Conservation (phyloP, 331 rosid species). For the Cydonia oblonga region DNA sequence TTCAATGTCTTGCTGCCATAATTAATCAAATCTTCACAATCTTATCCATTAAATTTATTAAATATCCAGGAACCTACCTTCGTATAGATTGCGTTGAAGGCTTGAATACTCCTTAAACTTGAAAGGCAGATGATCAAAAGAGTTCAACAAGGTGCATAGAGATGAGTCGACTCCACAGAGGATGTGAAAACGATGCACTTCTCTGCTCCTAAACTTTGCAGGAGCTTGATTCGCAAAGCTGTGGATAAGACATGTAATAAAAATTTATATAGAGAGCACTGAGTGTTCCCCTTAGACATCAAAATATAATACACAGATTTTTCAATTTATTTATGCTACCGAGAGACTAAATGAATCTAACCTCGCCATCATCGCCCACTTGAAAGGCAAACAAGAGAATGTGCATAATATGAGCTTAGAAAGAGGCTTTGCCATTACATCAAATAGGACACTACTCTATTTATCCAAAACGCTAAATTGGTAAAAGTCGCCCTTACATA, state of each 20-base stretch:
- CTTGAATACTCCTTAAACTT: constrained; percentile 81
- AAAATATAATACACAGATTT: neutral
- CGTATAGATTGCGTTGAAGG: constrained; percentile 66
- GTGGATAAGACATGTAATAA: no score
- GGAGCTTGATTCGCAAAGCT: constrained; percentile 68
- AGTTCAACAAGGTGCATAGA: constrained; percentile 65
- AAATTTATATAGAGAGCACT: no score
- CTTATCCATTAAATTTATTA: neutral
- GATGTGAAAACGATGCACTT: constrained; percentile 82
- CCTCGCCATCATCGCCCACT: neutral
- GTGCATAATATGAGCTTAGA: neutral
- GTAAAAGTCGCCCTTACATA: neutral
- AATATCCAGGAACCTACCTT: constrained; percentile 37
- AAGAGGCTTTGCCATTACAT: no score
- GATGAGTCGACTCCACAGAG: constrained; percentile 90
- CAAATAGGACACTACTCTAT: no score
- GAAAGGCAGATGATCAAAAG: constrained; percentile 46
- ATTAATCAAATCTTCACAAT: constrained; percentile 10
- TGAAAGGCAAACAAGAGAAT: neutral
- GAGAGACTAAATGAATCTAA: neutral
- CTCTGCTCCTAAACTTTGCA: constrained; percentile 62
- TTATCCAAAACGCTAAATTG: no score
- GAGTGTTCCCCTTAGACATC: neutral
- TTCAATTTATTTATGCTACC: neutral
- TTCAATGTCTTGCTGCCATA: constrained; percentile 63